Conservation (phyloP, 768 basidiomycete genomes). For the Leccinum rimulosum region DNA sequence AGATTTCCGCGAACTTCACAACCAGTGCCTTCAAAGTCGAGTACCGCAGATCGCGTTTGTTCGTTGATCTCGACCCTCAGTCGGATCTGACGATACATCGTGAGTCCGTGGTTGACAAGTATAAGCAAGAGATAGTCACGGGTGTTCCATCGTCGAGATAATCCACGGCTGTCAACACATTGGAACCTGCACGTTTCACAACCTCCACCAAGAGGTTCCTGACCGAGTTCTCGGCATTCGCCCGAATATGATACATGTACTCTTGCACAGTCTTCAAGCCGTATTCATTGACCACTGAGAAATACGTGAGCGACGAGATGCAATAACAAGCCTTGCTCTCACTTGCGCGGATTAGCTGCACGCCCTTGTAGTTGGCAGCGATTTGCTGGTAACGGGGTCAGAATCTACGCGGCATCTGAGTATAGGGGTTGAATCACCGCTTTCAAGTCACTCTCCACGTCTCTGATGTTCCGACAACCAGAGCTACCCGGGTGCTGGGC, state of each 20-base stretch:
- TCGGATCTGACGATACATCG: constrained; percentile 48
- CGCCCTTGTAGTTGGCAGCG: constrained; percentile 90
- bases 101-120: constrained; percentile 3
- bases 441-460: constrained; percentile 90
- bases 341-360: constrained; percentile 81
- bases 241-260: constrained; percentile 89
- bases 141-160: constrained; percentile 88
- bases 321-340: constrained; percentile 21
- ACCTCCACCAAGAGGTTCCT: constrained; percentile 77
- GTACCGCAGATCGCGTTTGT: constrained; percentile 67
- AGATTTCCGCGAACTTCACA: constrained; percentile 83
- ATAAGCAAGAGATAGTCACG: constrained; percentile 38
- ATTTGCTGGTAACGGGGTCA: constrained; percentile 61
- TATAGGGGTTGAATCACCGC: constrained; percentile 52
- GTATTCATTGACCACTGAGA: constrained; percentile 81
- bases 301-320: constrained; percentile 9
- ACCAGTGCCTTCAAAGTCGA: constrained; percentile 86
- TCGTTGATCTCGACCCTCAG: constrained; percentile 78
- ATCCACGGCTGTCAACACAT: constrained; percentile 68
- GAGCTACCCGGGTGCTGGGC: constrained; percentile 81
- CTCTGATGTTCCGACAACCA: constrained; percentile 81
- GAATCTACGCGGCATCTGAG: background rate
- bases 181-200: constrained; percentile 63
- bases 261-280: constrained; percentile 83
- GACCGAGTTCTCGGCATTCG: constrained; percentile 86